Evolutionary conservation across 306 rosid genomes (phyloP), one percentile per base, ranked within the genome.

Genomic region (Carpinus viminea): DNA sequence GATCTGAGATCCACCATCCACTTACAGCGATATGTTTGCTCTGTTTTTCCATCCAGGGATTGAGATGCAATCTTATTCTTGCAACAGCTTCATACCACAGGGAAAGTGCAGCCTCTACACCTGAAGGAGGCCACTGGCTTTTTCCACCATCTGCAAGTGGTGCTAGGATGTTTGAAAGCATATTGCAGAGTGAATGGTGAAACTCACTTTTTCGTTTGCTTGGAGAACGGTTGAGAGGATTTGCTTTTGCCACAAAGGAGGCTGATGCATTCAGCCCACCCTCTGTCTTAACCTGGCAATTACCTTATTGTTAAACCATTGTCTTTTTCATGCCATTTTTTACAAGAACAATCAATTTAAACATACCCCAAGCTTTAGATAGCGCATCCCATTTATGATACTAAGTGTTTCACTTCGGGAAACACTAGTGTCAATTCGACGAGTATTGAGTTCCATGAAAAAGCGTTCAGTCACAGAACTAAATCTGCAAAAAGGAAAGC

Each of bases 201-300:
- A 96, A 97, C 89, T 96, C 99, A 78, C 97, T 93, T 91, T 93
- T 96, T 62, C 99, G 97, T 88, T 93, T 96, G 78, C 91, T 96
- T 48, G 99, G 93, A 76, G 91, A 85, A 51, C 99, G 98, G 83
- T 88, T 96, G 78, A 96, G 89, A 80, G 99, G 99, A 78, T 93
- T 93, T 75, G 99, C 99, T 93, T 96, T 96, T 73, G 99, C 99
- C 85, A 96, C 96, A 88, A 96, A 96, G 77, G 98, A 96, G 43
- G 99, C 99, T 36, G 99, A 96, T 55, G 99, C 99, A 90, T 96
- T 93, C 74, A 96, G 79, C 82, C 98, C 99, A 82, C 98, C 99
- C 88, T 93, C 99, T 3, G 97, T 91, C 86, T 93, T 96, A 70
- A 96, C 98, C 99, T 96, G 91, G 68, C 74, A 90, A 74, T 74